Evolutionary conservation across 176 grass and related monocot species (phyloP).

Genomic region (Paspalum vaginatum): DNA sequence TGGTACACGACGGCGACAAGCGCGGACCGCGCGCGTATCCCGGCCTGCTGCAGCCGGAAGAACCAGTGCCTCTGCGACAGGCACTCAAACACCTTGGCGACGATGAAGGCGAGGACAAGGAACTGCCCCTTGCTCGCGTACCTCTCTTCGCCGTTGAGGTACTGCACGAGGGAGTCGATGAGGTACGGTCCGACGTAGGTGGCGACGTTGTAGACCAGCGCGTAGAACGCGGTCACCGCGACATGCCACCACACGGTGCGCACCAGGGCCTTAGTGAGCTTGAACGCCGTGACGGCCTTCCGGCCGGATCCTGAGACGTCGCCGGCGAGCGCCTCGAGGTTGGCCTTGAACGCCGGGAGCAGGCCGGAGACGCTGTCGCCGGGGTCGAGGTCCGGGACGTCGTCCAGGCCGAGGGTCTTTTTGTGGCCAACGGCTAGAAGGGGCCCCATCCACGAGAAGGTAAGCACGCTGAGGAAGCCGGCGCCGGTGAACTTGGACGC

Average conservation of each 20-base stretch:
- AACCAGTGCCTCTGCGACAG: constrained; percentile 56
- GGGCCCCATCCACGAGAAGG: constrained; percentile 72
- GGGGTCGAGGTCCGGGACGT: constrained; percentile 62
- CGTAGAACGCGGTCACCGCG: constrained; percentile 66
- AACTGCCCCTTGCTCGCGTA: constrained; percentile 58
- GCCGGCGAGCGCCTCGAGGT: constrained; percentile 45
- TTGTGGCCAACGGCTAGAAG: constrained; percentile 62
- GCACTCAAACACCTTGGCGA: constrained; percentile 73
- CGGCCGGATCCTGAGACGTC: constrained; percentile 10
- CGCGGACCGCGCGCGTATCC: constrained; percentile 48
- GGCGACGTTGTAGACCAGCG: constrained; percentile 58
- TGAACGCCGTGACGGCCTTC: constrained; percentile 59
- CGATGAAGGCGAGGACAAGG: constrained; percentile 62
- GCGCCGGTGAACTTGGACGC: constrained; percentile 58
- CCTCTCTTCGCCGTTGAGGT: constrained; percentile 67
- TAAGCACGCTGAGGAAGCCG: constrained; percentile 68
- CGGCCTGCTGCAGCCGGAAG: constrained; percentile 64
- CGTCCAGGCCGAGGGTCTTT: constrained; percentile 72
- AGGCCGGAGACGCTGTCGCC: constrained; percentile 53
- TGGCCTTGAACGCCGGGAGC: constrained; percentile 63
- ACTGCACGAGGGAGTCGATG: constrained; percentile 81
- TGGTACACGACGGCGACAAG: constrained; percentile 73
- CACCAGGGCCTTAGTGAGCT: constrained; percentile 66
- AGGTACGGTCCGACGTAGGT: constrained; percentile 87
- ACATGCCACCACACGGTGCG: constrained; percentile 65